A percentile compares a stretch with the other conserved stretches of the same genome.
phyloP scores from a whole-genome alignment of 179 eudicot genomes.

The Nepenthes alata region DNA sequence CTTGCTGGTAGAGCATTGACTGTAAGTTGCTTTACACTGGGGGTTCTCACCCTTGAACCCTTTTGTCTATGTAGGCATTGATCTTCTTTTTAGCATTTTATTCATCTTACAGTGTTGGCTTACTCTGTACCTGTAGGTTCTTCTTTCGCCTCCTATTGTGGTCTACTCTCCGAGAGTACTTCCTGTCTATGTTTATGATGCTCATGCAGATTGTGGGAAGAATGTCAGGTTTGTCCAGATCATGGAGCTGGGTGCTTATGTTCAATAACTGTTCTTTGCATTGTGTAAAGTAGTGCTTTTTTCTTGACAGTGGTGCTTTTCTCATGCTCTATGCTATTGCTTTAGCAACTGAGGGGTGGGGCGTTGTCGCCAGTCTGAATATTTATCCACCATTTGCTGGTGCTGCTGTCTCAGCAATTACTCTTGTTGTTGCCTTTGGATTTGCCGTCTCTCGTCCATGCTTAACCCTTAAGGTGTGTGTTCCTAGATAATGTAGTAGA shows the following conservation, averaged over 20 bases:
- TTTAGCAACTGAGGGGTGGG: slow-evolving; percentile 96
- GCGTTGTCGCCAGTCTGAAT: slow-evolving; percentile 93
- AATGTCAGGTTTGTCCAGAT: slow-evolving; percentile 77
- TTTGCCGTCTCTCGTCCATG: slow-evolving; percentile 99
- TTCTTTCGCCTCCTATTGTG: slow-evolving; percentile 97
- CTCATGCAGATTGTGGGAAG: slow-evolving; percentile 95
- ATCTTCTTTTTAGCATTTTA: background rate
- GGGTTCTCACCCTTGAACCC: background rate
- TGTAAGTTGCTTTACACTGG: slow-evolving; percentile 33
- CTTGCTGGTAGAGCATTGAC: slow-evolving; percentile 92
- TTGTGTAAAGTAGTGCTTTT: slow-evolving; percentile 5
- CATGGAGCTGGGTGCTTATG: background rate
- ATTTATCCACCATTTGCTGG: slow-evolving; percentile 97
- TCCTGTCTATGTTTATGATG: slow-evolving; percentile 96
- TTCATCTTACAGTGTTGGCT: background rate
- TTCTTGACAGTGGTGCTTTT: slow-evolving; percentile 66
- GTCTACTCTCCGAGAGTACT: slow-evolving; percentile 97
- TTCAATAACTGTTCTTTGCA: background rate
- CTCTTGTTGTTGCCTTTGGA: slow-evolving; percentile 93
- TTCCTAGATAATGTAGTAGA: background rate
- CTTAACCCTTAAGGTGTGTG: slow-evolving; percentile 78
- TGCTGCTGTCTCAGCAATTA: slow-evolving; percentile 95
- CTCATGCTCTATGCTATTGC: slow-evolving; percentile 92
- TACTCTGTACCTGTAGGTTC: slow-evolving; percentile 43
- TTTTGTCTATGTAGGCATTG: background rate